These are phyloP conservation scores for Aspergillus amoenus DNA, from an alignment of 2,329 filamentous ascomycete genomes.

Conservation along the genomic window DNA sequence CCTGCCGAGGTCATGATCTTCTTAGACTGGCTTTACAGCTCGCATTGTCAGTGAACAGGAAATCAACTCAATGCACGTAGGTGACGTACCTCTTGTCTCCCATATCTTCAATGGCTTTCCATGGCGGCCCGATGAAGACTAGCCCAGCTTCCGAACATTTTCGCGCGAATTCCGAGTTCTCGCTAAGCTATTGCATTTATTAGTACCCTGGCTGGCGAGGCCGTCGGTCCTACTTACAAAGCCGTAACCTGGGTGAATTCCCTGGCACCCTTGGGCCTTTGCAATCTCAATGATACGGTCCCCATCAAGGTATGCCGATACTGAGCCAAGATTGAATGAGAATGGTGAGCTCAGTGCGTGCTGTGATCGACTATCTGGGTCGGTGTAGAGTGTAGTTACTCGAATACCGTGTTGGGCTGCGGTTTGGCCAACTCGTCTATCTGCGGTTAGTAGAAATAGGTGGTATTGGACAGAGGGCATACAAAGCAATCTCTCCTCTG, in stretches of 20 bases:
- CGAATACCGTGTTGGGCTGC: constrained; percentile 85
- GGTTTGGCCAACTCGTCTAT: constrained; percentile 77
- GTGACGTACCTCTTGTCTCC: constrained; percentile 74
- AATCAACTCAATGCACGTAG: not conserved
- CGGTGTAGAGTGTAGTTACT: constrained; percentile 92
- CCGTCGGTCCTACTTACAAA: constrained; percentile 53
- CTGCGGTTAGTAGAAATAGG: constrained; percentile 13
- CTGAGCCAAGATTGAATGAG: constrained; percentile 77
- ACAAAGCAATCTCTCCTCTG: constrained; percentile 90
- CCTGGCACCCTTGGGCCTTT: constrained; percentile 80
- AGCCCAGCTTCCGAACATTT: constrained; percentile 87
- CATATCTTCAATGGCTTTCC: constrained; percentile 75
- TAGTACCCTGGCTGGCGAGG: not conserved
- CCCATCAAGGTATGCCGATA: constrained; percentile 87
- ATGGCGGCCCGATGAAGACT: constrained; percentile 89
- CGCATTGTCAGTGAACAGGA: constrained; percentile 9
- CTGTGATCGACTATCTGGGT: constrained; percentile 82
- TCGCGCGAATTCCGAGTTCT: constrained; percentile 87
- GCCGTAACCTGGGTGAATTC: constrained; percentile 93
- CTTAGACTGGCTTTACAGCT: constrained; percentile 65
- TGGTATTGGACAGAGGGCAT: constrained; percentile 21
- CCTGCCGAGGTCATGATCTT: constrained; percentile 96
- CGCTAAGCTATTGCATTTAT: constrained; percentile 59
- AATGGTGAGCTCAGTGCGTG: constrained; percentile 84
- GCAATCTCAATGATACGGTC: constrained; percentile 88